Evolutionary conservation across 2,329 filamentous ascomycete genomes (phyloP).

Genomic region (Diaporthe eres): DNA sequence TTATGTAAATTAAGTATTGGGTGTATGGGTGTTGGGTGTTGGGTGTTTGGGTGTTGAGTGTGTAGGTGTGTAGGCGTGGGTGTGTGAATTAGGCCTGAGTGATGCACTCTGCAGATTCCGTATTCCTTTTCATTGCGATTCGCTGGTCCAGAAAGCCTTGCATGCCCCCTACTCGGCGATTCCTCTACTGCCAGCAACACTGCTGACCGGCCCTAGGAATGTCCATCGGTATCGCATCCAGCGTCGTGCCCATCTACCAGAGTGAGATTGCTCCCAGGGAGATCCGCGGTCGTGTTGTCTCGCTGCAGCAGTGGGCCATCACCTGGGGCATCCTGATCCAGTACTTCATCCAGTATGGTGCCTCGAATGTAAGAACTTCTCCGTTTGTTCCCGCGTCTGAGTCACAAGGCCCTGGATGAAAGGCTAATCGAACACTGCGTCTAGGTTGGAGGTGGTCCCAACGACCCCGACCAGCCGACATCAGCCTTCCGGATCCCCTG

Average conservation of each 20-base stretch:
- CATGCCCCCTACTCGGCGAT: background rate
- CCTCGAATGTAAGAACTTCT: constrained; percentile 55
- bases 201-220: constrained; percentile 68
- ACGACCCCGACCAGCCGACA: constrained; percentile 64
- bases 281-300: constrained; percentile 72
- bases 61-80: too few relatives aligned
- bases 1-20: too few relatives aligned
- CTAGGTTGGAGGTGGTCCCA: constrained; percentile 62
- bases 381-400: too few relatives aligned
- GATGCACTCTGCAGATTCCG: too few relatives aligned
- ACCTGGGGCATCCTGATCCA: constrained; percentile 78
- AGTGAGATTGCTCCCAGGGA: constrained; percentile 74
- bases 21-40: too few relatives aligned
- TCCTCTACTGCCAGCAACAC: background rate
- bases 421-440: background rate
- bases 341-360: constrained; percentile 77
- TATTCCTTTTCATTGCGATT: background rate
- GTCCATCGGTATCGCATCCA: constrained; percentile 80
- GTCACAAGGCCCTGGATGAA: background rate
- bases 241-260: constrained; percentile 79
- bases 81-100: too few relatives aligned
- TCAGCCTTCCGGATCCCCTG: constrained; percentile 73
- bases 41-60: too few relatives aligned
- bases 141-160: background rate
- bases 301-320: constrained; percentile 78